phyloP scores from a whole-genome alignment of 805 yeast species.

The Cyberlindnera lachancei region DNA sequence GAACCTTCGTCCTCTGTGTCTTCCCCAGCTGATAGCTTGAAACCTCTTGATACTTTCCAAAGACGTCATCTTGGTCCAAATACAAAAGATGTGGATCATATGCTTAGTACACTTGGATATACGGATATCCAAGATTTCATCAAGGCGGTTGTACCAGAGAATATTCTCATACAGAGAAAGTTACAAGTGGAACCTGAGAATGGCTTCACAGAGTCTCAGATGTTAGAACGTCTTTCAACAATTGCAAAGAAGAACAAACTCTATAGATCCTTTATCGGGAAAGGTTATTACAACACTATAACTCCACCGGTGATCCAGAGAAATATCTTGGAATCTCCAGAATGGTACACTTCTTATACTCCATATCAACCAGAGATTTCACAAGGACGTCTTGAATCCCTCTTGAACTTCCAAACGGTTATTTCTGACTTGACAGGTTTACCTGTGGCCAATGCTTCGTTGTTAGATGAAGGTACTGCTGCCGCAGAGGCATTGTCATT shows the following conservation, averaged over 20 bases:
- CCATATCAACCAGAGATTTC: constrained; percentile 98
- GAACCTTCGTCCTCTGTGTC: constrained; percentile 27
- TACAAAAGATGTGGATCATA: constrained; percentile 49
- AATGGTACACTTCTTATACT: constrained; percentile 98
- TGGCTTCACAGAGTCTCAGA: constrained; percentile 78
- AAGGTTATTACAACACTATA: constrained; percentile 87
- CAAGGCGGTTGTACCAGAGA: constrained; percentile 65
- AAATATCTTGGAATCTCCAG: constrained; percentile 87
- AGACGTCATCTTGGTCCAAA: constrained; percentile 89
- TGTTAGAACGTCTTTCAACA: constrained; percentile 57
- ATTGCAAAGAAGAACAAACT: constrained; percentile 73
- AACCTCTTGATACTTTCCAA: constrained; percentile 70
- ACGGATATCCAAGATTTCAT: constrained; percentile 65
- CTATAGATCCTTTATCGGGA: constrained; percentile 76
- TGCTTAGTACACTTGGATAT: constrained; percentile 64
- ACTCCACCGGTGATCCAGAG: constrained; percentile 91
- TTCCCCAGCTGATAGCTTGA: constrained; percentile 12
- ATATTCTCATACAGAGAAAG: constrained; percentile 62
- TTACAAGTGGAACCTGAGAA: constrained; percentile 57
- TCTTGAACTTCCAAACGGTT: constrained; percentile 90
- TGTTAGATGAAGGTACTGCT: constrained; percentile 94
- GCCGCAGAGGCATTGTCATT: constrained; percentile 96
- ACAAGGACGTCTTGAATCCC: constrained; percentile 89
- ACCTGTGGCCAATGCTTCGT: constrained; percentile 90
- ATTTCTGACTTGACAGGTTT: constrained; percentile 86